Evolutionary conservation across 2,329 filamentous ascomycete genomes (phyloP).

Genomic region (Sporothrix inflata): DNA sequence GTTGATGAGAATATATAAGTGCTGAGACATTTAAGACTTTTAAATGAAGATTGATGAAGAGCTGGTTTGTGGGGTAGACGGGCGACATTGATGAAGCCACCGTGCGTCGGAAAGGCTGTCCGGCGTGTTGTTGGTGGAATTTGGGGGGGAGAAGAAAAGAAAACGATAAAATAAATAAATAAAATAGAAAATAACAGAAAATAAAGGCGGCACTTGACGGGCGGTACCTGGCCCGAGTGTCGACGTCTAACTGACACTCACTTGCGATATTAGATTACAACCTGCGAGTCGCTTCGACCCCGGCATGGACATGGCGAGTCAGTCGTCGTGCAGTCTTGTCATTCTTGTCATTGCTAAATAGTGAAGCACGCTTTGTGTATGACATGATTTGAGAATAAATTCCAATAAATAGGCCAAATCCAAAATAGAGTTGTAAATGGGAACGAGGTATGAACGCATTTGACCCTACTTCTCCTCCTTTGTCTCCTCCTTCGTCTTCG

Average conservation of each 20-base stretch:
- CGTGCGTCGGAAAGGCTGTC: constrained; percentile 13
- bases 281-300: too few relatives aligned
- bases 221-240: not conserved
- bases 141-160: not conserved
- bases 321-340: not conserved
- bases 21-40: constrained; percentile 15
- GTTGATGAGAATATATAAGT: not conserved
- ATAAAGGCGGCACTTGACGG: not conserved
- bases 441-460: too few relatives aligned
- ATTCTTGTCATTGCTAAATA: not conserved
- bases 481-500: not conserved
- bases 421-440: not conserved
- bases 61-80: constrained; percentile 10
- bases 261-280: not conserved
- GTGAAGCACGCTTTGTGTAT: not conserved
- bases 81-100: not conserved
- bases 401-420: not conserved
- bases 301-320: not conserved
- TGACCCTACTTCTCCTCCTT: not conserved
- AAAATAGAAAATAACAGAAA: too few relatives aligned
- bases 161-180: not conserved
- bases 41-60: not conserved
- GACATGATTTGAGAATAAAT: not conserved
- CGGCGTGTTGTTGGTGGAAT: not conserved
- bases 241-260: not conserved